Base-by-base conservation (phyloP, 352 stramenopile species). In the Phytophthora aleatoria region DNA sequence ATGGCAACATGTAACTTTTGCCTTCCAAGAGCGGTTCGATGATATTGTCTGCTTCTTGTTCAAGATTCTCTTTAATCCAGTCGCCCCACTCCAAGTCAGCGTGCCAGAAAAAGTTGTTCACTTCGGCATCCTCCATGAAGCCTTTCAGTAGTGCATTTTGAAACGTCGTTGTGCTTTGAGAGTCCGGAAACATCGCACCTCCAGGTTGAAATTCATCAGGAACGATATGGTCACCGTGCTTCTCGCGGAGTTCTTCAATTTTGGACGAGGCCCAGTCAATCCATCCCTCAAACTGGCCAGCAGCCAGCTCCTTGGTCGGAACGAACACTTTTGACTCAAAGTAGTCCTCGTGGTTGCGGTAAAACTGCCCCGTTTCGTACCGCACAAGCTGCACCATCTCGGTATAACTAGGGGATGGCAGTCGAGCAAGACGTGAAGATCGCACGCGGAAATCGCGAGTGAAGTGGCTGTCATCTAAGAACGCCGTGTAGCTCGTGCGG, bases 291-390 rank as follows among this genome's bases (percentile, higher is more conserved):
- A 83, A 91, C 33, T 87, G 77, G 0, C 67, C 27, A 3, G 31
- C 53, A 10, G 75, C 74, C 20, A 87, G 60, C 41, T 73, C 42
- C 13, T 85, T 73, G 33, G 50, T 72, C 3, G 75, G 76, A 10
- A 90, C 31, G 33, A 92, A 90, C 58, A 82, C 69, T 60, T 89
- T 90, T 20, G 76, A 87, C 31, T 85, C 70, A 58, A 92, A 92
- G 57, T 90, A 90, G 57, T 92, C 84, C 57, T 91, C 76, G 56
- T 91, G 84, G 57, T 90, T 83, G 31, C 84, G 84, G 53, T 89
- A 92, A 57, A 91, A 89, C 66, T 91, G 81, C 3, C 78, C 81
- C 0, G 66, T 77, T 59, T 89, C 65, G 56, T 92, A 92, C 4
- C 81, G 75, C 56, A 92, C 84, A 20, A 91, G 77, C 42, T 92